phyloP scores from a whole-genome alignment of 2,329 filamentous ascomycete species.

The Cladorrhinum sp. region DNA sequence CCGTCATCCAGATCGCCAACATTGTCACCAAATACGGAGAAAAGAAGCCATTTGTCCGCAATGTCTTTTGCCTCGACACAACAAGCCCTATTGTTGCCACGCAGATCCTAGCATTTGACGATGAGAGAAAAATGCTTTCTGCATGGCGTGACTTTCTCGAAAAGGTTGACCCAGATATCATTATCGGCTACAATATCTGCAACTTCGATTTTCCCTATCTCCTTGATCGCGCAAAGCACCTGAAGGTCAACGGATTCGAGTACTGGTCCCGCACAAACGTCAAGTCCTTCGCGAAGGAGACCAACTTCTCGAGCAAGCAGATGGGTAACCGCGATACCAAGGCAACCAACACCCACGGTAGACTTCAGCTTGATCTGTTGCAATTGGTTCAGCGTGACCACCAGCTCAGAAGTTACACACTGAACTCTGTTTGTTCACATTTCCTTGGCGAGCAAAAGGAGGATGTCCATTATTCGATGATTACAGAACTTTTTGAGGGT shows the following conservation, averaged over 20 bases:
- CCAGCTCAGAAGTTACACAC: constrained; percentile 91
- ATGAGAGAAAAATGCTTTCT: constrained; percentile 86
- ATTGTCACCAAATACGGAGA: constrained; percentile 94
- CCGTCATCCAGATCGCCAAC: constrained; percentile 97
- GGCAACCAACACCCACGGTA: constrained; percentile 88
- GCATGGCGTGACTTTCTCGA: constrained; percentile 88
- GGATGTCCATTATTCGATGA: constrained; percentile 98
- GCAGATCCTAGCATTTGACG: constrained; percentile 78
- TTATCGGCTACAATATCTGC: constrained; percentile 97
- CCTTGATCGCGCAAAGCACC: constrained; percentile 78
- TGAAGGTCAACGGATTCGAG: constrained; percentile 77
- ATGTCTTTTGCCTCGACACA: constrained; percentile 91
- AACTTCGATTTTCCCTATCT: constrained; percentile 99
- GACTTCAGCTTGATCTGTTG: constrained; percentile 89
- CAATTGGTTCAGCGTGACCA: constrained; percentile 93
- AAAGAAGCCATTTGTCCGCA: constrained; percentile 89
- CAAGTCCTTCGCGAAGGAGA: constrained; percentile 69
- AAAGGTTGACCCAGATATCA: constrained; percentile 90
- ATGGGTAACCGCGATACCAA: constrained; percentile 97
- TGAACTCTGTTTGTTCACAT: constrained; percentile 93
- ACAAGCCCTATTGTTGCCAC: constrained; percentile 95
- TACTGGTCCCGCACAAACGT: constrained; percentile 76
- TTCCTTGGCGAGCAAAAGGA: constrained; percentile 98
- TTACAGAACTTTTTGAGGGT: constrained; percentile 95
- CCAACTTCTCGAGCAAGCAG: constrained; percentile 95